A percentile compares a stretch with the other conserved stretches of the same genome.
These are phyloP conservation scores for Saccharomycopsis sp. DNA, from an alignment of 805 yeast genomes.

Conservation along the genomic window DNA sequence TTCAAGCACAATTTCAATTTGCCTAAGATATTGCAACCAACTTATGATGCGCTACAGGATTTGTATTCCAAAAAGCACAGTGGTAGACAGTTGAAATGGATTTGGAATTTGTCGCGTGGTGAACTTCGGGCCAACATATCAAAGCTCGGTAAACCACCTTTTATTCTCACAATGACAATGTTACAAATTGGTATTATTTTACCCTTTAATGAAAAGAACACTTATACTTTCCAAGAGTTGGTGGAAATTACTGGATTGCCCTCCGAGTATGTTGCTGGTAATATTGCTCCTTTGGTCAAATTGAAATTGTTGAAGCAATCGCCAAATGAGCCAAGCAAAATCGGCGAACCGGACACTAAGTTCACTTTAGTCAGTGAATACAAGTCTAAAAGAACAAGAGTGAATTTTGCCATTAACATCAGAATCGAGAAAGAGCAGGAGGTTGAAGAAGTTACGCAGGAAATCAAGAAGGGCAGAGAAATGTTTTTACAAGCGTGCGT, in stretches of 20 bases:
- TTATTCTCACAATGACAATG: constrained; percentile 69
- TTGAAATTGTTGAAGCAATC: constrained; percentile 61
- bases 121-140: constrained; percentile 83
- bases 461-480: constrained; percentile 72
- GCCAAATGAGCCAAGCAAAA: constrained; percentile 52
- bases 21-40: constrained; percentile 56
- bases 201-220: constrained; percentile 66
- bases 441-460: constrained; percentile 57
- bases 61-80: constrained; percentile 68
- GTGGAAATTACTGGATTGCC: constrained; percentile 61
- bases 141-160: constrained; percentile 74
- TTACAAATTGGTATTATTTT: constrained; percentile 81
- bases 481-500: constrained; percentile 85
- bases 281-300: constrained; percentile 70
- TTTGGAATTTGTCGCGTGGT: constrained; percentile 90
- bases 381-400: constrained; percentile 73
- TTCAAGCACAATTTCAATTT: constrained; percentile 40
- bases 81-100: constrained; percentile 89
- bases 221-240: constrained; percentile 52
- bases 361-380: constrained; percentile 73
- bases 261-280: constrained; percentile 57
- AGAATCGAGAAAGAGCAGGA: constrained; percentile 55
- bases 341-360: constrained; percentile 43
- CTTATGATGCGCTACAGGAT: constrained; percentile 58
- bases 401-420: constrained; percentile 62